Conservation (phyloP, 139 green algal species). For the Picochlorum costavermella region DNA sequence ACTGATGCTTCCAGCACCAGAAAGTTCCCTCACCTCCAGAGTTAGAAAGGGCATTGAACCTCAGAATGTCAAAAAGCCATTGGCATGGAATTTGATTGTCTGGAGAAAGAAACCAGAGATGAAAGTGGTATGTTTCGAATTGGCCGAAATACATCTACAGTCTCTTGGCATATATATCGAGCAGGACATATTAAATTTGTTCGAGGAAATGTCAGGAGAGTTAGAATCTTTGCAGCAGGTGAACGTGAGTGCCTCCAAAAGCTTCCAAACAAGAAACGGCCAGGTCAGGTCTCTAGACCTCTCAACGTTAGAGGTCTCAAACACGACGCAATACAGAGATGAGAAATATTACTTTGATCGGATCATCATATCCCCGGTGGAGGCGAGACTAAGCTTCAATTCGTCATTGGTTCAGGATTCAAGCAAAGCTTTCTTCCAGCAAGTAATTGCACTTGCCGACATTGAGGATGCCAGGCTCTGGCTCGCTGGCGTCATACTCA, state of each 20-base stretch:
- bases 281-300: not conserved
- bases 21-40: conserved; percentile 5
- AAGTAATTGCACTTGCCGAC: conserved; percentile 53
- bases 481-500: conserved; percentile 43
- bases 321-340: not conserved
- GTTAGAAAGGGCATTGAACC: conserved; percentile 5
- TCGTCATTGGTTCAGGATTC: conserved; percentile 19
- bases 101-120: conserved; percentile 50
- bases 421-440: conserved; percentile 21
- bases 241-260: too few species aligned
- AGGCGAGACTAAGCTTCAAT: conserved; percentile 51
- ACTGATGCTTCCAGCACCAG: conserved; percentile 21
- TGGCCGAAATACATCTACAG: conserved; percentile 34
- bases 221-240: not conserved
- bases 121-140: conserved; percentile 64
- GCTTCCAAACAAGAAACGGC: not conserved
- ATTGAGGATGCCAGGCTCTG: conserved; percentile 63
- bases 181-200: conserved; percentile 34
- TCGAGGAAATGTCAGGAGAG: not conserved
- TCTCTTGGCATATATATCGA: conserved; percentile 52
- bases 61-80: not conserved
- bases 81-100: conserved; percentile 29
- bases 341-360: conserved; percentile 56
- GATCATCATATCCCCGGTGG: conserved; percentile 37
- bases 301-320: not conserved